These are phyloP conservation scores for Grosmannia serpens DNA, from an alignment of 2,329 filamentous ascomycete genomes.

Conservation along the genomic window DNA sequence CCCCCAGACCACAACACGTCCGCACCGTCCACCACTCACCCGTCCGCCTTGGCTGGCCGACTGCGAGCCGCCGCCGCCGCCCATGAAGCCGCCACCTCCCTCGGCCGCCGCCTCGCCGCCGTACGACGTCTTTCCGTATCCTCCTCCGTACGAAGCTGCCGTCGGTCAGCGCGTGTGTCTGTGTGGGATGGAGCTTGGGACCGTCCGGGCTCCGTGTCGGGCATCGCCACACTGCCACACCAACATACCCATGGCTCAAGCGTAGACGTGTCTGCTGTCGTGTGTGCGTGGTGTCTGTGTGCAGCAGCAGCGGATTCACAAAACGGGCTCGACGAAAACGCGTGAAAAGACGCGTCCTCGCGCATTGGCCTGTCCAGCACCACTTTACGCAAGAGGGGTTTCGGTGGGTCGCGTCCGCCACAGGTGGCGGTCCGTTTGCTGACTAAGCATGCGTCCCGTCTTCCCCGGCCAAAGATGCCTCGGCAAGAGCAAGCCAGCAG, in stretches of 20 bases:
- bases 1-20: no score
- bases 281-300: neutral
- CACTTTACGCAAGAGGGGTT: no score
- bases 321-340: neutral
- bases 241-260: neutral
- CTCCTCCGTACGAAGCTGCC: constrained; percentile 37
- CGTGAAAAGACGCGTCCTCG: neutral
- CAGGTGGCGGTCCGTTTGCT: neutral
- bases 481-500: neutral
- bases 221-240: neutral
- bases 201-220: no score
- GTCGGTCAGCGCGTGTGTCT: neutral
- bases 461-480: neutral
- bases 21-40: no score
- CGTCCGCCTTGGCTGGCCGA: constrained; percentile 39
- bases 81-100: constrained; percentile 51
- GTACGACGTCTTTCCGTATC: constrained; percentile 36
- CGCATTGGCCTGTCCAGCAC: no score
- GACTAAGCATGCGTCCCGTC: neutral
- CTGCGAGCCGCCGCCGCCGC: constrained; percentile 47
- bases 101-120: constrained; percentile 46
- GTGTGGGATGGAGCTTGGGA: no score
- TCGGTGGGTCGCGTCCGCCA: neutral
- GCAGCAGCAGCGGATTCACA: no score
- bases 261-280: neutral